Percentiles rank a stretch among this genome's conserved stretches.
phyloP scores from a whole-genome alignment of 2,329 filamentous ascomycete genomes.

The Verticillium nubilum region DNA sequence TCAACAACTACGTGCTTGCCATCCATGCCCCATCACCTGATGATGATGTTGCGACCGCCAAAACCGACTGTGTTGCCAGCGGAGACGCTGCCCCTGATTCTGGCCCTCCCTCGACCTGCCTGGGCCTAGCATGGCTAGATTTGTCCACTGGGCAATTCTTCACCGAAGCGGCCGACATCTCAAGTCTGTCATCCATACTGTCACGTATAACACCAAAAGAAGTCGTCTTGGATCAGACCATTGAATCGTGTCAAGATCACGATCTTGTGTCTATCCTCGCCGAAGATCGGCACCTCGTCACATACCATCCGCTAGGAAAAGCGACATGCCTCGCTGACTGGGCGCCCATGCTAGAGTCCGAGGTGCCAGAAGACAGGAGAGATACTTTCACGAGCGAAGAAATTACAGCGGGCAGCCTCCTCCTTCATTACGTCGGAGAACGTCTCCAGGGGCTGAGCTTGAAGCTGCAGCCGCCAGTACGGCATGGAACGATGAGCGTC shows the following conservation, averaged over 20 bases:
- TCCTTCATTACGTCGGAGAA: constrained; percentile 80
- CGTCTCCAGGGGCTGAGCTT: constrained; percentile 72
- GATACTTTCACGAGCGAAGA: constrained; percentile 62
- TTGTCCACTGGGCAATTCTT: constrained; percentile 92
- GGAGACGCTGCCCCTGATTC: constrained; percentile 5
- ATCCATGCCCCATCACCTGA: constrained; percentile 48
- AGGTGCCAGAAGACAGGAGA: constrained; percentile 49
- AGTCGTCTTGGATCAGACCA: constrained; percentile 67
- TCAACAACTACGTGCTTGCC: constrained; percentile 88
- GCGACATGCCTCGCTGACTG: constrained; percentile 57
- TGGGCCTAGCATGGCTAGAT: constrained; percentile 91
- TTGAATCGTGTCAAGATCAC: constrained; percentile 53
- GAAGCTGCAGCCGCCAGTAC: constrained; percentile 76
- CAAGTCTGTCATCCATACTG: constrained; percentile 71
- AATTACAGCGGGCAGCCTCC: constrained; percentile 67
- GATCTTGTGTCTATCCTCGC: constrained; percentile 62
- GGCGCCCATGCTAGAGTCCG: constrained; percentile 70
- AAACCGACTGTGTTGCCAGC: neutral
- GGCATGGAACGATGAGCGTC: constrained; percentile 66
- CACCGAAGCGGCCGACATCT: constrained; percentile 69
- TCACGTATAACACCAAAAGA: constrained; percentile 81
- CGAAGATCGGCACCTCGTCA: constrained; percentile 71
- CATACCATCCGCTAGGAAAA: constrained; percentile 54
- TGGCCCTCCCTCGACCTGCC: constrained; percentile 22
- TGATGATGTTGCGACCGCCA: neutral